A percentile compares a stretch with the other conserved stretches of the same genome.
Conservation (phyloP, 2,329 filamentous ascomycete species). For the Xylaria hypoxylon region DNA sequence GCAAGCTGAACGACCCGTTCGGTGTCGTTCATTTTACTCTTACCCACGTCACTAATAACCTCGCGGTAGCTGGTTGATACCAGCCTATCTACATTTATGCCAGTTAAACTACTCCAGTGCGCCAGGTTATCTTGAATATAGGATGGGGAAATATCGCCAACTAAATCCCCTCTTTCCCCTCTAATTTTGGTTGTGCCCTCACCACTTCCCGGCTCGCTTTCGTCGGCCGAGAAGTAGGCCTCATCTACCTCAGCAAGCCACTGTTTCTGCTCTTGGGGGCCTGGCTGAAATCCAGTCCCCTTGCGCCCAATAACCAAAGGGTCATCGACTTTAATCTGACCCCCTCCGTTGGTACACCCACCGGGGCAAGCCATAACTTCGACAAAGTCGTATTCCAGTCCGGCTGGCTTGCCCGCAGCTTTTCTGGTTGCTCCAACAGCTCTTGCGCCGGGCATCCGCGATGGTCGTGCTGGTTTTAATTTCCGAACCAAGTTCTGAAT, state of each 20-base stretch:
- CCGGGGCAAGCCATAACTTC: constrained; percentile 99
- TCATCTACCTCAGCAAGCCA: constrained; percentile 88
- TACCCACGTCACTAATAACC: constrained; percentile 95
- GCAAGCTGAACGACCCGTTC: constrained; percentile 89
- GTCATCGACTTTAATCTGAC: constrained; percentile 92
- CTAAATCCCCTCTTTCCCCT: constrained; percentile 53
- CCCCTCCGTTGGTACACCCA: constrained; percentile 98
- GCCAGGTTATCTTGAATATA: constrained; percentile 75
- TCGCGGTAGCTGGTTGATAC: constrained; percentile 89
- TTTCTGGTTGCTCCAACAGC: constrained; percentile 67
- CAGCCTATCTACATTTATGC: constrained; percentile 76
- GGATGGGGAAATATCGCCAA: constrained; percentile 74
- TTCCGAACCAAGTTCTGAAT: constrained; percentile 97
- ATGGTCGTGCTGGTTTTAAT: constrained; percentile 82
- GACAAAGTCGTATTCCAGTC: constrained; percentile 85
- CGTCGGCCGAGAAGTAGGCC: constrained; percentile 85
- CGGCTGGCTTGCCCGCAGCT: constrained; percentile 61
- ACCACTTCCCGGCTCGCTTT: constrained; percentile 55
- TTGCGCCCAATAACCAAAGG: constrained; percentile 67
- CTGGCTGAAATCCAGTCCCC: constrained; percentile 66
- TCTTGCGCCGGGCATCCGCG: constrained; percentile 82
- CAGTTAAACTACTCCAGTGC: constrained; percentile 81
- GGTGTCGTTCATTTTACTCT: constrained; percentile 74
- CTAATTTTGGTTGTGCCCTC: constrained; percentile 46
- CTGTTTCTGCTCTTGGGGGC: constrained; percentile 83